Conservation (phyloP, 331 rosid genomes). For the Malus hybrid region DNA sequence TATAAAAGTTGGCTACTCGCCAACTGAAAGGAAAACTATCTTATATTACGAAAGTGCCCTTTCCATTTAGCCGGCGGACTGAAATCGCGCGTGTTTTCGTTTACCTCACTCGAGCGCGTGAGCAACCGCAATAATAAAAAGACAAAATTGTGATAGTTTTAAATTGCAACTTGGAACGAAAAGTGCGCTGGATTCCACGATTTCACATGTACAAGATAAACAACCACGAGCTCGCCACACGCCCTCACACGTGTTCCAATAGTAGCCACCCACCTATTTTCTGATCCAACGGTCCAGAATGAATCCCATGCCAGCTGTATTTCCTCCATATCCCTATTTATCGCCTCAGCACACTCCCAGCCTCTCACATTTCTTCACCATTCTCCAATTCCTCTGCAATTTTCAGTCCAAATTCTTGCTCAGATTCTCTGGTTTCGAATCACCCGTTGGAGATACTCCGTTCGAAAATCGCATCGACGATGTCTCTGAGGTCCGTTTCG, state of each 20-base stretch:
- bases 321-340: constrained; percentile 8
- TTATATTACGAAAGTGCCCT: background rate
- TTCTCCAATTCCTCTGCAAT: background rate
- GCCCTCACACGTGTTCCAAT: constrained; percentile 16
- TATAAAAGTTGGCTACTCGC: background rate
- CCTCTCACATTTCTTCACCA: background rate
- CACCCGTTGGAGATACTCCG: background rate
- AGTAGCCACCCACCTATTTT: background rate
- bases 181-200: constrained; percentile 2
- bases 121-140: background rate
- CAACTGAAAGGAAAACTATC: background rate
- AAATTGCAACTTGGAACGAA: constrained; percentile 17
- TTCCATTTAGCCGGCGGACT: background rate
- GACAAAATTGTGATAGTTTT: background rate
- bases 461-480: background rate
- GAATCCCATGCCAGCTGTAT: background rate
- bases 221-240: constrained; percentile 66
- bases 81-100: background rate
- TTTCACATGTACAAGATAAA: constrained; percentile 15
- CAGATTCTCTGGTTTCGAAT: background rate
- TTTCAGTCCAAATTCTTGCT: background rate
- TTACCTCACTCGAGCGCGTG: background rate
- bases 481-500: constrained; percentile 35
- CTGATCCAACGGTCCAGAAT: constrained; percentile 19
- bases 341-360: background rate